These are phyloP conservation scores for Cercis canadensis DNA, from an alignment of 306 rosid species.

Conservation along the genomic window DNA sequence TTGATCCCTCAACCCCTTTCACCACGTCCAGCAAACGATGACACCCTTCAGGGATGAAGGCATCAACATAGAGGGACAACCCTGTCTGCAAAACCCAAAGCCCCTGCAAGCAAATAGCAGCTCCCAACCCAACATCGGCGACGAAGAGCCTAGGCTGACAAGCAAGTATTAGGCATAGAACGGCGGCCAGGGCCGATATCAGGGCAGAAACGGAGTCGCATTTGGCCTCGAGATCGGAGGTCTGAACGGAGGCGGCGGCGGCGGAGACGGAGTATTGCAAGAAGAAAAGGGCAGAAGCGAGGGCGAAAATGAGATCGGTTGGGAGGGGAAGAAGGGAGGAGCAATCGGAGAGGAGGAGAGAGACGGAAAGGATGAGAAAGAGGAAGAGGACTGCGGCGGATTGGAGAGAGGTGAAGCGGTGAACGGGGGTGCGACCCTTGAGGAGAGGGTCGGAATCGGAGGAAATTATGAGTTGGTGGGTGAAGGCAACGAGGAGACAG, in stretches of 20 bases:
- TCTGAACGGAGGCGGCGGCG: constrained; percentile 63
- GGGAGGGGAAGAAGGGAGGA: constrained; percentile 59
- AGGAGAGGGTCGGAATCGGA: constrained; percentile 70
- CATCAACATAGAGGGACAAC: constrained; percentile 77
- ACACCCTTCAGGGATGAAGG: constrained; percentile 93
- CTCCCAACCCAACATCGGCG: constrained; percentile 71
- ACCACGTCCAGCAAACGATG: constrained; percentile 80
- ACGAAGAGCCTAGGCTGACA: constrained; percentile 68
- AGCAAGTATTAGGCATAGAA: constrained; percentile 62
- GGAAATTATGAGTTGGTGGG: constrained; percentile 63
- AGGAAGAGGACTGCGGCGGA: constrained; percentile 70
- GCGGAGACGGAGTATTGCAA: constrained; percentile 59
- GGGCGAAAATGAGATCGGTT: constrained; percentile 67
- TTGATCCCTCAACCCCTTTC: constrained; percentile 81
- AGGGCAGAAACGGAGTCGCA: constrained; percentile 66
- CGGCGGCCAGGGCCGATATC: constrained; percentile 56
- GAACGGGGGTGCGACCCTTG: constrained; percentile 85
- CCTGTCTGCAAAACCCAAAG: constrained; percentile 89
- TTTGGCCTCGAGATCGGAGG: constrained; percentile 77
- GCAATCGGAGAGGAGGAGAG: constrained; percentile 69
- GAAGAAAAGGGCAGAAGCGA: constrained; percentile 72
- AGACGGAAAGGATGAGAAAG: constrained; percentile 62
- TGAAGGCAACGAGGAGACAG: constrained; percentile 56
- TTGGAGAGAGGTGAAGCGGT: constrained; percentile 78
- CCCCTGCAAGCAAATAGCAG: constrained; percentile 67